Evolutionary conservation across 208 protist genomes (phyloP).

Genomic region (Vickermania spadyakhi): DNA sequence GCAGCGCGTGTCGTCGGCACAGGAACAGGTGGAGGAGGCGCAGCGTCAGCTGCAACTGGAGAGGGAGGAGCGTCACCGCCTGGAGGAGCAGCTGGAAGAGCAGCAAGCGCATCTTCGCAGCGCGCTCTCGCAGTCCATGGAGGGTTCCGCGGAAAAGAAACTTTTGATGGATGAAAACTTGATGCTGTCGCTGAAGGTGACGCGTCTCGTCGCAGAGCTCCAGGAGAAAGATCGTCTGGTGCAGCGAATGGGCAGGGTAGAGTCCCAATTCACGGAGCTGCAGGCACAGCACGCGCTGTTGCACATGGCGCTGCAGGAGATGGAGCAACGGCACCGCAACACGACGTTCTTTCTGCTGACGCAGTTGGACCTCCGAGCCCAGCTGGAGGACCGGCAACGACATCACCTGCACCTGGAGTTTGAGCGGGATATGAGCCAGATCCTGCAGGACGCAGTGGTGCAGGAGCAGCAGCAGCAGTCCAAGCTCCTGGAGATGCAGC

Average conservation of each 20-base stretch:
- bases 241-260: neutral
- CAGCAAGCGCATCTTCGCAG: neutral
- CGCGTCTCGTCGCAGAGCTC: neutral
- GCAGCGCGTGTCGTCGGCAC: neutral
- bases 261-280: neutral
- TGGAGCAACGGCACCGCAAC: slow-evolving; percentile 12
- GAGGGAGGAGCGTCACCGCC: neutral
- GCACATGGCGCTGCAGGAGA: slow-evolving; percentile 10
- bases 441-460: neutral
- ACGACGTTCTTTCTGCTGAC: neutral
- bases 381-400: neutral
- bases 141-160: neutral
- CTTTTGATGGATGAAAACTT: neutral
- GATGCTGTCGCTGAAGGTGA: neutral
- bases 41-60: slow-evolving; percentile 1
- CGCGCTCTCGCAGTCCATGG: neutral
- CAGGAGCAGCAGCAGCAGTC: neutral
- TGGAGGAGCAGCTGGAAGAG: slow-evolving; percentile 4
- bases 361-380: neutral
- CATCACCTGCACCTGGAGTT: neutral
- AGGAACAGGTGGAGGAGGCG: slow-evolving; percentile 4
- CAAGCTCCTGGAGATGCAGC: neutral
- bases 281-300: neutral
- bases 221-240: slow-evolving; percentile 3
- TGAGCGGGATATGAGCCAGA: neutral